Evolutionary conservation across 192 early-diverging fungal genomes (phyloP).

Genomic region (Gaertneriomyces sp.): DNA sequence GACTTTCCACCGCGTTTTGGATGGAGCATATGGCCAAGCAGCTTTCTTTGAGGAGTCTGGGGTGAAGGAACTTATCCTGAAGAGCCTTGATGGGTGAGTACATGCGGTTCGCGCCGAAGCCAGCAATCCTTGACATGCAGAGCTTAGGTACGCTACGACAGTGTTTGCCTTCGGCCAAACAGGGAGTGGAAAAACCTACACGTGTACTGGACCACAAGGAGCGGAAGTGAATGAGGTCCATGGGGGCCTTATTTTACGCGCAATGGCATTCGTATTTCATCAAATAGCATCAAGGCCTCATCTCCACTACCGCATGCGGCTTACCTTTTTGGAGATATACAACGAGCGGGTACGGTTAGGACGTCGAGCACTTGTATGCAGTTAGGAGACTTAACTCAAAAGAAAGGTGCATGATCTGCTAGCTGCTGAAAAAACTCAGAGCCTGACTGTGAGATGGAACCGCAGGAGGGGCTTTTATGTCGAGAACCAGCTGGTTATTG

Average conservation of each 20-base stretch:
- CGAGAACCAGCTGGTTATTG: constrained; percentile 50
- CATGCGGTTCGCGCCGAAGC: neutral
- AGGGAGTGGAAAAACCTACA: constrained; percentile 56
- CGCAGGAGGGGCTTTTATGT: constrained; percentile 50
- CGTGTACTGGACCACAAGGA: constrained; percentile 48
- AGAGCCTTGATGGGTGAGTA: constrained; percentile 46
- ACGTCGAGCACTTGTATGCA: neutral
- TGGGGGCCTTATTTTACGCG: constrained; percentile 45
- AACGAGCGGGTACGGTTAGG: constrained; percentile 45
- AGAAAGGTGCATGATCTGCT: constrained; percentile 49
- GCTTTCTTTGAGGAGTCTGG: constrained; percentile 48
- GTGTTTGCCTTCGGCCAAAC: constrained; percentile 61
- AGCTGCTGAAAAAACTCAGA: constrained; percentile 25
- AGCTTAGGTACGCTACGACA: constrained; percentile 45
- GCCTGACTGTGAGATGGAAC: constrained; percentile 46
- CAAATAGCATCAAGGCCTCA: constrained; percentile 19
- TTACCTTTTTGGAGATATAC: constrained; percentile 55
- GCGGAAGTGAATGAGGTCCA: constrained; percentile 15
- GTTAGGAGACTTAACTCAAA: neutral
- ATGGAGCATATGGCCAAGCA: constrained; percentile 29
- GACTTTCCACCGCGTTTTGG: constrained; percentile 45
- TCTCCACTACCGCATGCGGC: constrained; percentile 18
- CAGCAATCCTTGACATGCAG: constrained; percentile 1
- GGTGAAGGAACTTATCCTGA: constrained; percentile 36
- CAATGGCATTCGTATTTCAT: constrained; percentile 40